Evolutionary conservation across 2,329 filamentous ascomycete species (phyloP), one percentile per base, ranked within the genome.

Genomic region (Sporothrix pallida): DNA sequence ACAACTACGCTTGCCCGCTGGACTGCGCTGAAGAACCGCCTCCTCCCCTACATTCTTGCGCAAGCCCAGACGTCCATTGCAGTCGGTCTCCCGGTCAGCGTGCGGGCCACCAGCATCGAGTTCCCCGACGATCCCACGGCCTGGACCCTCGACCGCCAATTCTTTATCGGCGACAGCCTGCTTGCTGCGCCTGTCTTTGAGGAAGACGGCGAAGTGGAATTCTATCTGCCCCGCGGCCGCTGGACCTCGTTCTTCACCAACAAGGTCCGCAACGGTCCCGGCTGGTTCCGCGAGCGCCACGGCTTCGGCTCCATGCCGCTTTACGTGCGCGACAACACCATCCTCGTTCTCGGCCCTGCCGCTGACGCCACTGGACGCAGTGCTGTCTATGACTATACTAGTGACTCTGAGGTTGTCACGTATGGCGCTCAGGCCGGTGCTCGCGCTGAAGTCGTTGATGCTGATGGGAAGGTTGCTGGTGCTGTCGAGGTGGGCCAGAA

Each of bases 91-190:
- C 80, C 79, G 23, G 73, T 80, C 20, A 86, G 87, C 77, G 87
- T 93, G 76, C 83, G 91, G 52, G 87, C 91, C 23, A 86, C 91
- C 80, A 89, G 90, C 74, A 83, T 93, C 46, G 91, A 93, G 81
- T 93, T 93, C 78, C 91, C 90, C 1, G 85, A 89, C 1, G 92
- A 94, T 77, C 86, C 87, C n/a, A 92, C 89, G 4, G 83, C 87
- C 0, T 93, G 91, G 87, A 86, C 84, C 70, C 84, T 92, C 63
- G 91, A 94, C 80, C 87, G 89, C 46, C 89, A 93, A 79, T 93
- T 92, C 81, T 91, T 93, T 88, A 83, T 93, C n/a, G 92, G 63
- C 0, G 44, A 31, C 63, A 50, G 20, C 5, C 63, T 67, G 5
- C 44, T 67, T 8, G 63, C 44, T 9, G 63, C 63, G 4, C 63